Percentiles rank a stretch among this genome's conserved stretches.
Conservation (phyloP, 2,329 filamentous ascomycete species). For the Fusarium ambrosium region DNA sequence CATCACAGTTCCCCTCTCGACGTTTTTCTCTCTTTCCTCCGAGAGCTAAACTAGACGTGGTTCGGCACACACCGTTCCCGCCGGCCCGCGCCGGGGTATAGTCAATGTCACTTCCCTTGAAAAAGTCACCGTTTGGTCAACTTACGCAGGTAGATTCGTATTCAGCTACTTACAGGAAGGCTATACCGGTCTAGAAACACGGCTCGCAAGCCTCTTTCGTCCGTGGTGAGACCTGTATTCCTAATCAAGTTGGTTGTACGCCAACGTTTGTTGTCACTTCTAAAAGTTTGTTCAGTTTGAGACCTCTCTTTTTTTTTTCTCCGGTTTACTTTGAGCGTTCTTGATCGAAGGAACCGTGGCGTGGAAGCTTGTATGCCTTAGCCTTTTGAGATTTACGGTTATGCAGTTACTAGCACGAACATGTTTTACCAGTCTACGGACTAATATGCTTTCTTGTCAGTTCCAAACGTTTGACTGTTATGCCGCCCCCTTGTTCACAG, state of each 20-base stretch:
- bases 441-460: background rate
- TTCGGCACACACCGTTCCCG: constrained; percentile 21
- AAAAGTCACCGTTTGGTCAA: background rate
- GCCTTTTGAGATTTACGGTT: background rate
- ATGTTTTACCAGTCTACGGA: background rate
- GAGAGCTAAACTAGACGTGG: constrained; percentile 11
- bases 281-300: background rate
- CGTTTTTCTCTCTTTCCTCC: constrained; percentile 3
- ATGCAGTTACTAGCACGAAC: background rate
- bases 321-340: background rate
- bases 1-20: background rate
- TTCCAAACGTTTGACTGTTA: background rate
- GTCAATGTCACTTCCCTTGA: background rate
- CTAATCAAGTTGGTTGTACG: background rate
- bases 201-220: background rate
- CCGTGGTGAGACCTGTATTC: background rate
- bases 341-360: background rate
- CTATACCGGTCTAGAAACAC: background rate
- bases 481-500: background rate
- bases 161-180: background rate
- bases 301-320: background rate
- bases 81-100: constrained; percentile 27
- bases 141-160: background rate
- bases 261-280: background rate
- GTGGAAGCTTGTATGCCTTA: background rate